Conservation (phyloP, 129 eudicot genomes). For the Heracleum sosnowskyi region DNA sequence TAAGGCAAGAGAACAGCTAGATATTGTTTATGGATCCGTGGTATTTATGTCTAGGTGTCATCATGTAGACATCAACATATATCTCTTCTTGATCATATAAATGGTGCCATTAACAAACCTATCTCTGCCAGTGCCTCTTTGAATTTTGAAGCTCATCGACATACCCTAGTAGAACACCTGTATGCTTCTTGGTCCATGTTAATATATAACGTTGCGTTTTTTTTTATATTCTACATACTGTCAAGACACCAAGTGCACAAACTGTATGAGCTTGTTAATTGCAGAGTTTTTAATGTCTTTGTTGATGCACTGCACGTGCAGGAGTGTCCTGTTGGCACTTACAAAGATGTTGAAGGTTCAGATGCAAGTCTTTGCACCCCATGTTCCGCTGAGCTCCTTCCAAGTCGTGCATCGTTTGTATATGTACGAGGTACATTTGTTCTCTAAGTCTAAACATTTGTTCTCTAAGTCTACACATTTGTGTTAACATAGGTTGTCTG, state of each 20-base stretch:
- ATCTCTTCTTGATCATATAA: not conserved
- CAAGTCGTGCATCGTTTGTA: constrained; percentile 63
- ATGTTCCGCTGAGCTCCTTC: constrained; percentile 64
- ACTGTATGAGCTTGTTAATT: not conserved
- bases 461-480: not conserved
- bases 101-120: not conserved
- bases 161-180: not conserved
- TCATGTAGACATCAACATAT: not conserved
- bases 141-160: not conserved
- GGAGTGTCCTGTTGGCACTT: constrained; percentile 91
- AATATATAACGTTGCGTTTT: not conserved
- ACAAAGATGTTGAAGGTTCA: constrained; percentile 74
- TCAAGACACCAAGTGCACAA: constrained; percentile 1
- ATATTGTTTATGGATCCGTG: not conserved
- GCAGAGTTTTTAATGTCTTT: not conserved
- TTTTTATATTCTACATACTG: not conserved
- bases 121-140: not conserved
- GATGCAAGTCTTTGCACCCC: constrained; percentile 61
- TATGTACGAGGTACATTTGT: constrained; percentile 55
- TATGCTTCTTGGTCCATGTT: constrained; percentile 2
- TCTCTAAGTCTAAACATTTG: not conserved
- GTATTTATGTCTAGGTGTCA: not conserved
- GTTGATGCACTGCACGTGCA: constrained; percentile 12
- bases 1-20: not conserved
- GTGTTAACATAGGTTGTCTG: not conserved